These are phyloP conservation scores for Schwanniomyces polymorphus DNA, from an alignment of 805 yeast genomes.

Conservation along the genomic window DNA sequence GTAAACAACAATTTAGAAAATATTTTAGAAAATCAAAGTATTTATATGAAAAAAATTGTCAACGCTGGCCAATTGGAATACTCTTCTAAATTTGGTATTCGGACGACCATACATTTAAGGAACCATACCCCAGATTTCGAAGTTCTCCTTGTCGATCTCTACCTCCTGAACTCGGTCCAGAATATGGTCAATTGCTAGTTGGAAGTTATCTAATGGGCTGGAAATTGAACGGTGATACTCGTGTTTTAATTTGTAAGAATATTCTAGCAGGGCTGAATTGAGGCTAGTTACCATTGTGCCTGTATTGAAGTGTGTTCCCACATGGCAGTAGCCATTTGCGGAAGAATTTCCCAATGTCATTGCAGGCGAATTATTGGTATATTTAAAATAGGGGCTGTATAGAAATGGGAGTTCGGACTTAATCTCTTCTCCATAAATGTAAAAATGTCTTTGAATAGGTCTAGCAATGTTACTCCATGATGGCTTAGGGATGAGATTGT, in stretches of 20 bases:
- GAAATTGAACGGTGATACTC: background rate
- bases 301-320: background rate
- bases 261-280: background rate
- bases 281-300: background rate
- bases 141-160: background rate
- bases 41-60: constrained; percentile 3
- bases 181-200: background rate
- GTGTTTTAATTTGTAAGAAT: background rate
- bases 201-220: too few species aligned
- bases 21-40: background rate
- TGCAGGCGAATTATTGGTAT: background rate
- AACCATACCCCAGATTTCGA: constrained; percentile 1
- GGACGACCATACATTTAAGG: background rate
- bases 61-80: constrained; percentile 6
- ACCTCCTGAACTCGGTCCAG: background rate
- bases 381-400: background rate
- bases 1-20: background rate
- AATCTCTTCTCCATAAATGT: background rate
- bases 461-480: background rate
- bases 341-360: background rate
- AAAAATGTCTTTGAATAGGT: background rate
- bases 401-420: background rate
- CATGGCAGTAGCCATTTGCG: background rate
- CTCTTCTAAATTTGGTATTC: constrained; percentile 2
- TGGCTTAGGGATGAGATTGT: background rate